phyloP scores from a whole-genome alignment of 2,329 filamentous ascomycete species.

The Xylariaceae sp. region DNA sequence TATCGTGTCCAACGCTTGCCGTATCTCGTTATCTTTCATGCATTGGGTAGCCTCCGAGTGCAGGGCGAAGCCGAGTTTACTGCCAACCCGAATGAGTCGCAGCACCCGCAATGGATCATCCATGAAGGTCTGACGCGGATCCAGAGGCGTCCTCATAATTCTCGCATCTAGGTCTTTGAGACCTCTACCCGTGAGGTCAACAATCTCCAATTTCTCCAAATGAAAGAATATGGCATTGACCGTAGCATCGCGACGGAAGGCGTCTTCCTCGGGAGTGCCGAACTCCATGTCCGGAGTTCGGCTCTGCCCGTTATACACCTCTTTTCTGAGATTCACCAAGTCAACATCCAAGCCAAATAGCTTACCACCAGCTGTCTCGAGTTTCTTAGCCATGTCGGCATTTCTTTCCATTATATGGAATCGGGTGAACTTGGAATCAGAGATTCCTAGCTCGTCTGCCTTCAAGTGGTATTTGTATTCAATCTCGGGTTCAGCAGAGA shows the following conservation, averaged over 20 bases:
- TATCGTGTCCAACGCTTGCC: slow-evolving; percentile 5
- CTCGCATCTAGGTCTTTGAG: slow-evolving; percentile 8
- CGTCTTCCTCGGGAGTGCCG: slow-evolving; percentile 10
- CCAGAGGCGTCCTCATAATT: slow-evolving; percentile 16
- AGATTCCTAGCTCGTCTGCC: slow-evolving; percentile 4
- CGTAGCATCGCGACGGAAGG: slow-evolving; percentile 17
- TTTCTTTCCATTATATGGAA: slow-evolving; percentile 14
- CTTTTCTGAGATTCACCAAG: slow-evolving; percentile 16
- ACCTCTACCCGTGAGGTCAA: slow-evolving; percentile 17
- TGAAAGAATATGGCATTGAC: slow-evolving; percentile 17
- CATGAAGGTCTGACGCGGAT: slow-evolving; percentile 15
- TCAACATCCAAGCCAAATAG: slow-evolving; percentile 16
- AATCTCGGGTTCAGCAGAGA: slow-evolving; percentile 8
- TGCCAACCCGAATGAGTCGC: slow-evolving; percentile 14
- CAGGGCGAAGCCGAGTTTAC: slow-evolving; percentile 7
- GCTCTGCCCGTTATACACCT: slow-evolving; percentile 9
- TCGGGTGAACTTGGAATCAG: slow-evolving; percentile 11
- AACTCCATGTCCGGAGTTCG: slow-evolving; percentile 13
- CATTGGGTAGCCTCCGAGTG: slow-evolving; percentile 1
- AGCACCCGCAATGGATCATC: slow-evolving; percentile 19
- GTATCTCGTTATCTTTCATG: slow-evolving; percentile 10
- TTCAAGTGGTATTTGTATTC: slow-evolving; percentile 7
- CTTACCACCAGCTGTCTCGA: slow-evolving; percentile 13
- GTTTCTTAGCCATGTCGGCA: slow-evolving; percentile 11
- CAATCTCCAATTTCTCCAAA: slow-evolving; percentile 7